These are phyloP conservation scores for Brasilioporus rufonigricans DNA, from an alignment of 768 basidiomycete species.

Conservation along the genomic window DNA sequence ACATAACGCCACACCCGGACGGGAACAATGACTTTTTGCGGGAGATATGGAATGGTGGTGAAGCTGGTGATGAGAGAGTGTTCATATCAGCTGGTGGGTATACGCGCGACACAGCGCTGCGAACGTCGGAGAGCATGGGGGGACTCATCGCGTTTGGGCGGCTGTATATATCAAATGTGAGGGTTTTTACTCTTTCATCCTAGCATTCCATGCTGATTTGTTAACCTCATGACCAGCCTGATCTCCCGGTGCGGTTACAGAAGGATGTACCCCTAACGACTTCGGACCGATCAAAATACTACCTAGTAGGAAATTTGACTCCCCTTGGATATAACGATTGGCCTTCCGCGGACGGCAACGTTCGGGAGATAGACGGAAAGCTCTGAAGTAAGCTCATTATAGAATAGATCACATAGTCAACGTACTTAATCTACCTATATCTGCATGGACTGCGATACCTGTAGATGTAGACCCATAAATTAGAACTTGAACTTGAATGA, in stretches of 20 bases:
- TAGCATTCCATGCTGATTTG: neutral
- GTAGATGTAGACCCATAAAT: too few relatives aligned
- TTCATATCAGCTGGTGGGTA: slow-evolving; percentile 2
- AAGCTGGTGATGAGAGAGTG: neutral
- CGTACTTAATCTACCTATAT: too few relatives aligned
- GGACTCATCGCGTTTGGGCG: slow-evolving; percentile 1
- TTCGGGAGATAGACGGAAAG: too few relatives aligned
- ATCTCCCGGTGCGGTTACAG: too few relatives aligned
- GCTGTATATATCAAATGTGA: slow-evolving; percentile 4
- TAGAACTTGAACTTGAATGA: too few relatives aligned
- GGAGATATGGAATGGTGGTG: neutral
- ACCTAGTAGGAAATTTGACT: too few relatives aligned
- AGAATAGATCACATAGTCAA: neutral
- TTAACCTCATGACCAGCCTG: slow-evolving; percentile 22
- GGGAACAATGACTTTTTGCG: neutral
- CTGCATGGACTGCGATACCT: too few relatives aligned
- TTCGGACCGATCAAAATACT: too few relatives aligned
- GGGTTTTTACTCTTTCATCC: neutral
- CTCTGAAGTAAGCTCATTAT: neutral
- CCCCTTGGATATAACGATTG: too few relatives aligned
- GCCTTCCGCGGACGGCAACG: too few relatives aligned
- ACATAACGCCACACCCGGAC: neutral
- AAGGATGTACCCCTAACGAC: too few relatives aligned
- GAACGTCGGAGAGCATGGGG: neutral
- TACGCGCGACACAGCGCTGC: neutral